These are phyloP conservation scores for Danielia reshetovae DNA, from an alignment of 805 yeast genomes.

Conservation along the genomic window DNA sequence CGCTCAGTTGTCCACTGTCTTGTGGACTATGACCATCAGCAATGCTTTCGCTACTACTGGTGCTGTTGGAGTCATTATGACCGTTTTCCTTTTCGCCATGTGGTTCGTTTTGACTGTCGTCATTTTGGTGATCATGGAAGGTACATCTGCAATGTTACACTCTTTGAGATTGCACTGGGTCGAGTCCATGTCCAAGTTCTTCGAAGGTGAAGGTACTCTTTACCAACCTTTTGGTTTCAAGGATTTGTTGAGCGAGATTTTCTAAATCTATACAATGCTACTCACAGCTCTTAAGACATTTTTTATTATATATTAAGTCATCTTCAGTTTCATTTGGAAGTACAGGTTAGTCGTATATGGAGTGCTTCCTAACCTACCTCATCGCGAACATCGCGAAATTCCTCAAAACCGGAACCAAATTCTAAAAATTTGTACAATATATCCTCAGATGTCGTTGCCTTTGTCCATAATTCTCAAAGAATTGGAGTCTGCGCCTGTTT, in stretches of 20 bases:
- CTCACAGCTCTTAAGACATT: too few relatives aligned
- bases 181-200: conserved; percentile 97
- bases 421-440: too few relatives aligned
- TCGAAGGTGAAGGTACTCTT: conserved; percentile 92
- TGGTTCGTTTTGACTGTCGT: conserved; percentile 93
- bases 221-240: conserved; percentile 82
- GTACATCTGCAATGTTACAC: conserved; percentile 98
- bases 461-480: conserved; percentile 23
- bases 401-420: too few relatives aligned
- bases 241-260: conserved; percentile 13
- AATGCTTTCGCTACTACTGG: conserved; percentile 71
- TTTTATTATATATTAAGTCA: too few relatives aligned
- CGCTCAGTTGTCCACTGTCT: conserved; percentile 89
- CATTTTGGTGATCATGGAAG: conserved; percentile 94
- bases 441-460: conserved; percentile 20
- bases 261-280: conserved; percentile 6
- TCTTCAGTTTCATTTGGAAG: too few relatives aligned
- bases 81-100: conserved; percentile 82
- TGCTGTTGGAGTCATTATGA: conserved; percentile 61
- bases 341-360: conserved; percentile 9
- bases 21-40: conserved; percentile 93
- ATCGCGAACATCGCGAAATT: conserved; percentile 4
- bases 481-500: conserved; percentile 19
- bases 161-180: conserved; percentile 99
- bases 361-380: conserved; percentile 9